phyloP scores from a whole-genome alignment of 441 rosid genomes.

The Monsonia emarginata region DNA sequence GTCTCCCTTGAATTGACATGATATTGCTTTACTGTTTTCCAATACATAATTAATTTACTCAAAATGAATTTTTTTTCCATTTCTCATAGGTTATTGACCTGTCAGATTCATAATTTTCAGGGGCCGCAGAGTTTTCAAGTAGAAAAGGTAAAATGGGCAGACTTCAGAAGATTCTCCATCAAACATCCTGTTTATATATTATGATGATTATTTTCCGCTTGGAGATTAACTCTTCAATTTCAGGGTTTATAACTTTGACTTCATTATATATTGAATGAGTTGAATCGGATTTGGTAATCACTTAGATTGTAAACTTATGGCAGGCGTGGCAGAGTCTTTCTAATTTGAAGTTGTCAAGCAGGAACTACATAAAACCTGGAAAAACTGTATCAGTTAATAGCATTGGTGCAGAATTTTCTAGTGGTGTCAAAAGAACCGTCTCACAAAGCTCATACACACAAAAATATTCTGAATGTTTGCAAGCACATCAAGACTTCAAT shows the following conservation, averaged over 20 bases:
- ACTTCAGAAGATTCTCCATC: background rate
- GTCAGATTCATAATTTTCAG: conserved; percentile 38
- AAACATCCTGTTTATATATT: too few species aligned
- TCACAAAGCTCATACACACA: conserved; percentile 22
- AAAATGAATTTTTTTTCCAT: background rate
- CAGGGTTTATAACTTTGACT: background rate
- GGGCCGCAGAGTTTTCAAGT: conserved; percentile 36
- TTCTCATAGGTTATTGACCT: conserved; percentile 36
- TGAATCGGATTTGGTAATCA: background rate
- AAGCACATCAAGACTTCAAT: conserved; percentile 25
- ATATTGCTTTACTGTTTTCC: too few species aligned
- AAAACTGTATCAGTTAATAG: conserved; percentile 40
- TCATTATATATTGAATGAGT: background rate
- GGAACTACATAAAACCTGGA: conserved; percentile 62
- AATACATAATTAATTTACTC: background rate
- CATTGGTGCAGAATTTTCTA: conserved; percentile 22
- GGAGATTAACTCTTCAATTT: too few species aligned
- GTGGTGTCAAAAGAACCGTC: conserved; percentile 29
- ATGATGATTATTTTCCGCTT: background rate
- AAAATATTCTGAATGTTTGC: conserved; percentile 22
- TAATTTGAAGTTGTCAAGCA: conserved; percentile 44
- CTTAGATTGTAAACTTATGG: conserved; percentile 17
- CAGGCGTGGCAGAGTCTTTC: conserved; percentile 92
- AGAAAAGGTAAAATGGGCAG: conserved; percentile 41
- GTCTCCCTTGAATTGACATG: too few species aligned